phyloP scores from a whole-genome alignment of 2,329 filamentous ascomycete species.

The Penicillium frequentans region DNA sequence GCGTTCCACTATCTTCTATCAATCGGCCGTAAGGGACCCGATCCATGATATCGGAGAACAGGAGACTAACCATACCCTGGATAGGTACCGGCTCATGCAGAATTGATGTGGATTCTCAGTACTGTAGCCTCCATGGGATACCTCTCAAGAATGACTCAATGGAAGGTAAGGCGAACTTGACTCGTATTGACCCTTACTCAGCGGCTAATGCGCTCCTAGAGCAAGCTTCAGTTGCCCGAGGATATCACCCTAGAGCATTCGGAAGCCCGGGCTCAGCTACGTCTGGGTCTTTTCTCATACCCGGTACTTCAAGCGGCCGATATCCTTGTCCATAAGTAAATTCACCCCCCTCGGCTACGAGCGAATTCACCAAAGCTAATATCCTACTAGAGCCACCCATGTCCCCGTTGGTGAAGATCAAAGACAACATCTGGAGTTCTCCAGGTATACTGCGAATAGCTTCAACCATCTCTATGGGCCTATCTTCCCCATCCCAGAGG shows the following conservation, averaged over 20 bases:
- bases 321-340: conserved; percentile 77
- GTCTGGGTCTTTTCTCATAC: conserved; percentile 91
- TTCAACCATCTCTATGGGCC: conserved; percentile 76
- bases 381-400: conserved; percentile 70
- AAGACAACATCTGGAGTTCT: conserved; percentile 88
- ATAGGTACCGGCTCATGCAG: conserved; percentile 74
- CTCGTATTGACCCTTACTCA: background rate
- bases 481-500: conserved; percentile 66
- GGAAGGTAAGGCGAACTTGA: conserved; percentile 68
- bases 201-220: conserved; percentile 47
- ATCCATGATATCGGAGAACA: background rate
- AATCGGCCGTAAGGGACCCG: conserved; percentile 63
- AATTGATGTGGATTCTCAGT: conserved; percentile 96
- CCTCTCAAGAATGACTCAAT: conserved; percentile 97
- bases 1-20: conserved; percentile 77
- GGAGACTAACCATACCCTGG: background rate
- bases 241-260: conserved; percentile 60
- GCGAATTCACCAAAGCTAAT: background rate
- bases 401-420: conserved; percentile 98
- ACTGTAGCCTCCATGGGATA: conserved; percentile 91
- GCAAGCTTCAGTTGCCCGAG: conserved; percentile 67
- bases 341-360: background rate
- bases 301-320: conserved; percentile 95
- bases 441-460: conserved; percentile 77
- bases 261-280: conserved; percentile 62